Conservation (phyloP, 1,284 basidiomycete species). For the Pascua sp. region DNA sequence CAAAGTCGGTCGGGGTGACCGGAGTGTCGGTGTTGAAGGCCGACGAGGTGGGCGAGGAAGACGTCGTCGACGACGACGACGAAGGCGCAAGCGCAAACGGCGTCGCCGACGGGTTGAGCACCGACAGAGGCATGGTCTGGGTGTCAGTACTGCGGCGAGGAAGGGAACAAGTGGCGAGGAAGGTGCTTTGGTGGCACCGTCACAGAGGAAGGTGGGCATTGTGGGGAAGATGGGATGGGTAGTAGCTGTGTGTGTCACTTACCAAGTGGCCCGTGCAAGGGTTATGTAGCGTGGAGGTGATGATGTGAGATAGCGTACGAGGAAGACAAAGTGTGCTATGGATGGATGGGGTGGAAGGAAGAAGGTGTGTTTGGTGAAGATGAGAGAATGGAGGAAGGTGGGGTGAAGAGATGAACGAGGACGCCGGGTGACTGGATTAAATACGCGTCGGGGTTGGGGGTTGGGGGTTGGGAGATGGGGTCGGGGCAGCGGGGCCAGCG, state of each 20-base stretch:
- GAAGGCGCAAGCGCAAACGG: neutral
- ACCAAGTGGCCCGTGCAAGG: too few species aligned
- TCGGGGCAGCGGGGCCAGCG: too few species aligned
- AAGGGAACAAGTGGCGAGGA: neutral
- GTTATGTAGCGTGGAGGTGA: too few species aligned
- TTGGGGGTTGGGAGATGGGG: too few species aligned
- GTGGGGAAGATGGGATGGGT: neutral
- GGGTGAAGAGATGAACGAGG: neutral
- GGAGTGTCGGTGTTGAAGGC: neutral
- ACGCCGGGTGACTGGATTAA: too few species aligned
- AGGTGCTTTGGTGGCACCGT: neutral
- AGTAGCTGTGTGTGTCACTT: neutral
- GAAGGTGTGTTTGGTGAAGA: too few species aligned
- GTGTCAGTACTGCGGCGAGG: neutral
- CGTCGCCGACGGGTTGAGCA: slow-evolving; percentile 9
- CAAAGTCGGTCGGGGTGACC: neutral
- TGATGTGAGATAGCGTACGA: too few species aligned
- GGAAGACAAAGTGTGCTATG: neutral
- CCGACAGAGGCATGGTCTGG: slow-evolving; percentile 1
- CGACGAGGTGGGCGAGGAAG: neutral
- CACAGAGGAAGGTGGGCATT: neutral
- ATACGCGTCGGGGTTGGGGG: too few species aligned
- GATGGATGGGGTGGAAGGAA: neutral
- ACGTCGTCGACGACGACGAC: neutral
- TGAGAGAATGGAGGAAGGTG: neutral